A percentile compares a stretch with the other conserved stretches of the same genome.
Conservation (phyloP, 192 early-diverging fungal genomes). For the Coemansia pectinata region DNA sequence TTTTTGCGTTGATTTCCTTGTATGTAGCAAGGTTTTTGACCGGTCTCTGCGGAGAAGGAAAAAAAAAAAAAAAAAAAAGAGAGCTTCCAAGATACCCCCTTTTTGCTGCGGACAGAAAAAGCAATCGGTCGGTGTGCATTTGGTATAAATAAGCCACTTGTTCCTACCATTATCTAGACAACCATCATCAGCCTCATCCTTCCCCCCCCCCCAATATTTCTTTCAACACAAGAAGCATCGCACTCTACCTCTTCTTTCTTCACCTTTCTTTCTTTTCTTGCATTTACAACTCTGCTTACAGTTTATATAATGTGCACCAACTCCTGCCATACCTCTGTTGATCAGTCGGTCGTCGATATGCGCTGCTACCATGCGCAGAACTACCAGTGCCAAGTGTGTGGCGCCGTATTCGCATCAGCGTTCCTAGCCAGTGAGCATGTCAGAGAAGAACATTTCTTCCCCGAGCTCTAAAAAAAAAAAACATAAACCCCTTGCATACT, state of each 20-base stretch:
- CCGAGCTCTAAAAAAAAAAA: constrained; percentile 35
- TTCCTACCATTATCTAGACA: background rate
- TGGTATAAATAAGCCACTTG: background rate
- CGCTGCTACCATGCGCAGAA: constrained; percentile 16
- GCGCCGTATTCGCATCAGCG: constrained; percentile 22
- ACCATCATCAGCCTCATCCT: background rate
- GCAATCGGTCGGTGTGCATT: background rate
- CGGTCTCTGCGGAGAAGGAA: constrained; percentile 3
- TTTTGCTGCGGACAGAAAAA: background rate
- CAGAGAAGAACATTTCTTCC: constrained; percentile 46
- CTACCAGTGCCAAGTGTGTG: constrained; percentile 36
- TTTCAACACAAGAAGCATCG: background rate
- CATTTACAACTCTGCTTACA: background rate
- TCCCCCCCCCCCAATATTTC: background rate
- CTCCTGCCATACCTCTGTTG: background rate
- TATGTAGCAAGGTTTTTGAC: background rate
- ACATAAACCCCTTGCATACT: background rate
- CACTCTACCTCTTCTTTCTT: background rate
- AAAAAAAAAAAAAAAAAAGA: background rate
- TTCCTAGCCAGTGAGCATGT: constrained; percentile 35
- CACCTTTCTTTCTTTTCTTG: background rate
- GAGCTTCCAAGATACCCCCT: background rate
- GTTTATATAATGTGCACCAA: background rate
- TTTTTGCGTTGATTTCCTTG: constrained; percentile 11
- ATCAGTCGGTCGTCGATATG: constrained; percentile 3